phyloP scores from a whole-genome alignment of 495 filamentous ascomycete species.

The Annulohypoxylon maeteangense region DNA sequence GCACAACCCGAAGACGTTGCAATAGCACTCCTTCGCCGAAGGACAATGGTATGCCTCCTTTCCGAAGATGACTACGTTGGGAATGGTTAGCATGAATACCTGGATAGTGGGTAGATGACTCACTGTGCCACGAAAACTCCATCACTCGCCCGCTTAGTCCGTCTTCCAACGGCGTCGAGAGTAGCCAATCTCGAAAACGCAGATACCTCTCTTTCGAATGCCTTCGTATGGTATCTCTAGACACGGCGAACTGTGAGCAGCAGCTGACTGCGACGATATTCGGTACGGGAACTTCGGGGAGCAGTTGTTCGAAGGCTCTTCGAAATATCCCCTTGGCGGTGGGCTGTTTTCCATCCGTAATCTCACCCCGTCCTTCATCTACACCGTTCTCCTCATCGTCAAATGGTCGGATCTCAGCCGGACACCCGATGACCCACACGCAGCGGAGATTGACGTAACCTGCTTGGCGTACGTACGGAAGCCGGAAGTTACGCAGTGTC shows the following conservation, averaged over 20 bases:
- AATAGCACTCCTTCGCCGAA: conserved; percentile 67
- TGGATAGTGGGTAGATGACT: conserved; percentile 50
- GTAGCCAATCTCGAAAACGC: conserved; percentile 67
- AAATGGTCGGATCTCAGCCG: conserved; percentile 63
- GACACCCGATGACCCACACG: conserved; percentile 70
- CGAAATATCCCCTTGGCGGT: conserved; percentile 53
- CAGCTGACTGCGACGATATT: conserved; percentile 67
- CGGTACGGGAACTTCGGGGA: conserved; percentile 58
- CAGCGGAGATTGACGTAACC: conserved; percentile 77
- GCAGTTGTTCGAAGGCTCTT: conserved; percentile 64
- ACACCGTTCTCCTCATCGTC: conserved; percentile 35
- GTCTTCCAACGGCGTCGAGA: conserved; percentile 67
- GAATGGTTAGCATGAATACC: conserved; percentile 15
- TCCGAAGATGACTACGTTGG: conserved; percentile 52
- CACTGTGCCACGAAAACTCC: conserved; percentile 80
- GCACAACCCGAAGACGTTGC: conserved; percentile 71
- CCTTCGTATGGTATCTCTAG: conserved; percentile 59
- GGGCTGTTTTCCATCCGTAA: background rate
- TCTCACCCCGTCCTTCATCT: conserved; percentile 51
- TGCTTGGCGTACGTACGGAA: conserved; percentile 63
- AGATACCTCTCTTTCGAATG: conserved; percentile 65
- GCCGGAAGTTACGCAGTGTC: conserved; percentile 64
- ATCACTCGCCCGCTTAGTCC: conserved; percentile 69
- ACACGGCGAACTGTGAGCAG: conserved; percentile 78
- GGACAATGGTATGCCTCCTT: conserved; percentile 66